Evolutionary conservation across 2,329 filamentous ascomycete species (phyloP), one percentile per base, ranked within the genome.

Genomic region (Myriosclerotinia curreyana): DNA sequence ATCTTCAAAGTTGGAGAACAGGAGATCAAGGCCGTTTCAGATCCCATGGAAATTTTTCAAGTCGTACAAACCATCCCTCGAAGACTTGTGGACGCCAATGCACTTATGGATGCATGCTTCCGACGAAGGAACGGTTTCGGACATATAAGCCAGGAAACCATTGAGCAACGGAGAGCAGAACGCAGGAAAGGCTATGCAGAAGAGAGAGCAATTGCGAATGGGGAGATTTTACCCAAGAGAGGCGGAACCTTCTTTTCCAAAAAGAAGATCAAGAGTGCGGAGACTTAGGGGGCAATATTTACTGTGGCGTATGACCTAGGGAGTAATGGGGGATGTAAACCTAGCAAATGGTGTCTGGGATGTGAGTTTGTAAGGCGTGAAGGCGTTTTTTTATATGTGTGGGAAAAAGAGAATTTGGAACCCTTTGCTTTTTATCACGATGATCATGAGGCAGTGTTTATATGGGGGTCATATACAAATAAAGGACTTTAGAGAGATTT

Each of bases 31-130:
- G 84, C 85, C 11, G 88, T 96, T 14, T 83, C 81, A 20, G 93
- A 96, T 72, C 91, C 92, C 0, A 96, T 96, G 87, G 94, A 98
- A 78, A 92, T 97, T 71, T 97, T 97, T 76, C 92, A 96, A 73
- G 87, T 96, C 3, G 92, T 98, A 36, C 94, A 98, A 78, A 87
- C 87, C 1, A 86, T 96, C 38, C 94, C 94, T 0, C 84, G 94
- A 61, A 84, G 84, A 62, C 83, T 96, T 72, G 76, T 97, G 25
- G 92, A 98, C 75, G 89, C 89, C 62, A 96, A 96, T 71, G 79
- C 79, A 2, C 79, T 98, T 17, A 85, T 96, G 79, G 92, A 96
- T 68, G 83, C 90, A 11, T 96, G 90, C 93, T 75, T 95, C 75
- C 86, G 87, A 69, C 86, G 91, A 50, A 85, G 89, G 55, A 90